These are phyloP conservation scores for Dictyostelium capitatum DNA, from an alignment of 78 protist species.

Conservation along the genomic window DNA sequence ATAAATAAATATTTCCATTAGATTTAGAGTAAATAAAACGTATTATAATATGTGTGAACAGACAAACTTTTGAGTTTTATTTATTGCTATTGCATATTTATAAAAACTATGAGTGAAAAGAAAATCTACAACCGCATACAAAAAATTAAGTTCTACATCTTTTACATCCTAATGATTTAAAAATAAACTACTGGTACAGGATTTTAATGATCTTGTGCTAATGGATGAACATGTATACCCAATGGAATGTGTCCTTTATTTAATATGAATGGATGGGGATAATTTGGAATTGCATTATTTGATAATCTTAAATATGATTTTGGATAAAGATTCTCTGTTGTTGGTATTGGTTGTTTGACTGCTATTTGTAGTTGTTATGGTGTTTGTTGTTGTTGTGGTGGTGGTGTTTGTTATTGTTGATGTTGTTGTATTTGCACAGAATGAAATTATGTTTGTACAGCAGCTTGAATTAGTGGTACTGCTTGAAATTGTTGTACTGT, in stretches of 20 bases:
- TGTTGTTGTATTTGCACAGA: slow-evolving; percentile 40
- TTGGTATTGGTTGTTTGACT: slow-evolving; percentile 32
- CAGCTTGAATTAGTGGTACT: not conserved
- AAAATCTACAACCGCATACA: too few relatives aligned
- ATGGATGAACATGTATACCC: slow-evolving; percentile 74
- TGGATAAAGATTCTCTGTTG: slow-evolving; percentile 73
- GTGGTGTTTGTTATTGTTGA: not conserved
- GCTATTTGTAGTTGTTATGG: not conserved
- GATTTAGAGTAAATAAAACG: too few relatives aligned
- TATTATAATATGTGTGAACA: too few relatives aligned
- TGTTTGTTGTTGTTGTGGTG: slow-evolving; percentile 1
- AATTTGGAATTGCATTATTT: slow-evolving; percentile 70
- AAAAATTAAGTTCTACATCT: slow-evolving; percentile 90
- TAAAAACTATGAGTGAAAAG: too few relatives aligned
- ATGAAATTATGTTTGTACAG: too few relatives aligned
- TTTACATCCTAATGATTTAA: slow-evolving; percentile 87
- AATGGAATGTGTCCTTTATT: slow-evolving; percentile 71
- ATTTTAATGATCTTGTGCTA: slow-evolving; percentile 48
- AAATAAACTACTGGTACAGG: slow-evolving; percentile 75
- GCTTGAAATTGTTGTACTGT: slow-evolving; percentile 27
- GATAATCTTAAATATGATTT: slow-evolving; percentile 68
- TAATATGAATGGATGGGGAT: slow-evolving; percentile 16
- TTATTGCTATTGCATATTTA: too few relatives aligned
- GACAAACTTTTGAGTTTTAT: too few relatives aligned
- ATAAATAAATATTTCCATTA: too few relatives aligned